Conservation (phyloP, 208 protist species). For the Trypanosoma brucei region DNA sequence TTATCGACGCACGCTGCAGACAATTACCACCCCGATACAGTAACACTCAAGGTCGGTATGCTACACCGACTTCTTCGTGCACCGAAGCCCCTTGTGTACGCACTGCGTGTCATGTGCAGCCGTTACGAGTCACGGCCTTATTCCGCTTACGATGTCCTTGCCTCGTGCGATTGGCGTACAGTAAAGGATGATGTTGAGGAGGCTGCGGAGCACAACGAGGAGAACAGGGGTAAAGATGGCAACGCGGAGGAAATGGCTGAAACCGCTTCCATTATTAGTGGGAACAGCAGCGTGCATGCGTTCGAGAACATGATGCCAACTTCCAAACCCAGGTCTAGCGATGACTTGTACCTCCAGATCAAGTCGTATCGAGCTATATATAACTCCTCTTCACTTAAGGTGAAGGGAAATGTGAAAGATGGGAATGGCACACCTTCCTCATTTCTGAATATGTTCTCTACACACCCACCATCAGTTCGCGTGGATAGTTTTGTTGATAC, state of each 20-base stretch:
- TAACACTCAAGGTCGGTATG: conserved; percentile 65
- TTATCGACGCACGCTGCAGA: conserved; percentile 60
- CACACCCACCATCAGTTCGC: conserved; percentile 29
- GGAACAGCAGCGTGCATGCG: not conserved
- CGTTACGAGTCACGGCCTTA: conserved; percentile 41
- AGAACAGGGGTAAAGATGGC: not conserved
- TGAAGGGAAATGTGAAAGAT: not conserved
- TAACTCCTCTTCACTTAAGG: not conserved
- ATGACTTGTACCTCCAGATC: not conserved
- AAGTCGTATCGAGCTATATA: not conserved
- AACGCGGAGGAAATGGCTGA: not conserved
- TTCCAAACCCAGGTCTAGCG: not conserved
- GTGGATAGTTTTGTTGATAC: conserved; percentile 60
- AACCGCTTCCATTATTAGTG: not conserved
- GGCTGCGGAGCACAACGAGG: not conserved
- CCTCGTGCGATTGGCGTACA: not conserved
- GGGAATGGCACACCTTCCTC: not conserved
- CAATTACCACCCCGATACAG: conserved; percentile 48
- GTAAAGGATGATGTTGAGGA: conserved; percentile 1
- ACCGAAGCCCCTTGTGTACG: conserved; percentile 65
- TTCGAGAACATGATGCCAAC: not conserved
- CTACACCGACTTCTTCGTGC: conserved; percentile 79
- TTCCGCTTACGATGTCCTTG: conserved; percentile 8
- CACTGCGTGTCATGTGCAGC: conserved; percentile 41
- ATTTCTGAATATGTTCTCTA: not conserved